Evolutionary conservation across 1,284 basidiomycete species (phyloP).

Genomic region (Puccinia hordei): DNA sequence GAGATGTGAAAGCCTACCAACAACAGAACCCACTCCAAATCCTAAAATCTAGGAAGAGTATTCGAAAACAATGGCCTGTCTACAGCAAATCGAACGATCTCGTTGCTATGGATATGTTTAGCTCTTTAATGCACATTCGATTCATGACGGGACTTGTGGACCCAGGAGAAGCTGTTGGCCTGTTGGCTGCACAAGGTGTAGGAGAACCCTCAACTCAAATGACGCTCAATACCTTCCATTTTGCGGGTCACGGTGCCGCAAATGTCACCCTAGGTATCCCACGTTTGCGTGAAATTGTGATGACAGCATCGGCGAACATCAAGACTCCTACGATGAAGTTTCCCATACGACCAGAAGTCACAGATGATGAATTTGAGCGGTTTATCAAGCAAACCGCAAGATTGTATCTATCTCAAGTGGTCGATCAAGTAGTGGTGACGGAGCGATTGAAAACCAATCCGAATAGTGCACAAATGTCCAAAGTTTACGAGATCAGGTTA

Average conservation of each 20-base stretch:
- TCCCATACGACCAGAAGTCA: conserved; percentile 67
- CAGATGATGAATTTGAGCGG: conserved; percentile 67
- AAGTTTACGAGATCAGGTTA: conserved; percentile 79
- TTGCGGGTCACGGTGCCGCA: conserved; percentile 96
- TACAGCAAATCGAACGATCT: conserved; percentile 64
- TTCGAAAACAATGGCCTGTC: conserved; percentile 57
- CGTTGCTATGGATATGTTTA: conserved; percentile 68
- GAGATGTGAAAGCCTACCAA: conserved; percentile 77
- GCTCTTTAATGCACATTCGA: conserved; percentile 78
- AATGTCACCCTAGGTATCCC: conserved; percentile 99
- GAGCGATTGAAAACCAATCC: conserved; percentile 73
- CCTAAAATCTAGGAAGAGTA: conserved; percentile 67
- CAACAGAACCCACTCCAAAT: conserved; percentile 76
- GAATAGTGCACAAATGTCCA: conserved; percentile 66
- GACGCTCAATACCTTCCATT: conserved; percentile 99
- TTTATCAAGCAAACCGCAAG: conserved; percentile 91
- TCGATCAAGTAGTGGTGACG: conserved; percentile 79
- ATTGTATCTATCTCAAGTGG: conserved; percentile 82
- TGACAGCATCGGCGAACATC: conserved; percentile 95
- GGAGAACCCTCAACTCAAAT: conserved; percentile 99
- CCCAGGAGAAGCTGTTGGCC: conserved; percentile 94
- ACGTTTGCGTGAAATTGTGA: conserved; percentile 96
- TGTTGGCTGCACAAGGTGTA: conserved; percentile 96
- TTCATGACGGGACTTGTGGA: conserved; percentile 93
- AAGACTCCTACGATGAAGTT: conserved; percentile 99